A percentile compares a stretch with the other conserved stretches of the same genome.
Evolutionary conservation across 1,284 basidiomycete genomes (phyloP).

Genomic region (Cerrena zonata): DNA sequence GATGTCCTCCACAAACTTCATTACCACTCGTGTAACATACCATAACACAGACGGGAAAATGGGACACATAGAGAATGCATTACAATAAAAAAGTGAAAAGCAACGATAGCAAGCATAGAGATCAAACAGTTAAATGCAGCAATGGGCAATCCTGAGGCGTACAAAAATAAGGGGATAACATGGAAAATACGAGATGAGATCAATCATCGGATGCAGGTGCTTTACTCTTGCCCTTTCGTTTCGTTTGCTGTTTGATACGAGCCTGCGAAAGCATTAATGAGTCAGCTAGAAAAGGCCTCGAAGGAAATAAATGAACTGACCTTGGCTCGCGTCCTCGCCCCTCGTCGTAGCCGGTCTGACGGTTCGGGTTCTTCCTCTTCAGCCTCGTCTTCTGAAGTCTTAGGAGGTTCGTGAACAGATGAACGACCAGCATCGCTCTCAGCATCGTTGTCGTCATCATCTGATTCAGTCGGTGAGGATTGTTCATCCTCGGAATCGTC

Average conservation of each 20-base stretch:
- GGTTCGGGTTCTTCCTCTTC: slow-evolving; percentile 27
- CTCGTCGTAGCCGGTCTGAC: slow-evolving; percentile 29
- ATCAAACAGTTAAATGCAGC: not conserved
- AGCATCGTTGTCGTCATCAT: slow-evolving; percentile 19
- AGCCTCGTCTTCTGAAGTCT: slow-evolving; percentile 20
- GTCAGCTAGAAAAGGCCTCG: not conserved
- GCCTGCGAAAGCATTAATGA: not conserved
- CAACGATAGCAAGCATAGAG: not conserved
- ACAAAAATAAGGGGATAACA: not conserved
- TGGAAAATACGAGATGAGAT: not conserved
- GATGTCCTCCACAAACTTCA: too few relatives aligned
- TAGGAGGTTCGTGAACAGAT: slow-evolving; percentile 15
- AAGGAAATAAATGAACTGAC: slow-evolving; percentile 19
- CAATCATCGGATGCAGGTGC: not conserved
- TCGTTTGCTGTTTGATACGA: slow-evolving; percentile 8
- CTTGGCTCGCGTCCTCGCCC: slow-evolving; percentile 41
- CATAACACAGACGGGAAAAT: too few relatives aligned
- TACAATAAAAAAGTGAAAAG: too few relatives aligned
- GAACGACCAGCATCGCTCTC: slow-evolving; percentile 22
- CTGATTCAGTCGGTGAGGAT: slow-evolving; percentile 22
- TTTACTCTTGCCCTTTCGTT: not conserved
- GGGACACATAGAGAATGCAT: too few relatives aligned
- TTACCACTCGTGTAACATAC: too few relatives aligned
- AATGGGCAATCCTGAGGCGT: not conserved
- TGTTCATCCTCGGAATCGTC: slow-evolving; percentile 31